A percentile compares a stretch with the other conserved stretches of the same genome.
Conservation (phyloP, 2,329 filamentous ascomycete genomes). For the Fulvia fulva region DNA sequence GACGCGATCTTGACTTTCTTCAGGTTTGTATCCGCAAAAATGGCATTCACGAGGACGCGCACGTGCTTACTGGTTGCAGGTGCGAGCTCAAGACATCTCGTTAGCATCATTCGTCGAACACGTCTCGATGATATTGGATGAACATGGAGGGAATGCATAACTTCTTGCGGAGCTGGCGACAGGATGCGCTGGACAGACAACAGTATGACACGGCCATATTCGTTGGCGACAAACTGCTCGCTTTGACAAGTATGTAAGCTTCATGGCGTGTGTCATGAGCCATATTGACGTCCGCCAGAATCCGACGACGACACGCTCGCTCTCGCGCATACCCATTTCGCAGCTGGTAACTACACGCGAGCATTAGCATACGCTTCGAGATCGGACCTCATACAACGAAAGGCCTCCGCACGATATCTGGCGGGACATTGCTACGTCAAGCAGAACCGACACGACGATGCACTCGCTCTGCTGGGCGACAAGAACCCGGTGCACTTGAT, state of each 20-base stretch:
- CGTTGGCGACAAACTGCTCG: conserved; percentile 93
- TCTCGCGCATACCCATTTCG: conserved; percentile 97
- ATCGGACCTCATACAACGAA: conserved; percentile 76
- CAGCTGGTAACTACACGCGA: conserved; percentile 88
- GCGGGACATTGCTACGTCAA: conserved; percentile 93
- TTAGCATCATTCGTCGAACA: conserved; percentile 1
- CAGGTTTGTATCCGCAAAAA: conserved; percentile 10
- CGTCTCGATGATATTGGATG: conserved; percentile 4
- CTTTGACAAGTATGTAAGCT: conserved; percentile 70
- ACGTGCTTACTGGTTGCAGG: conserved; percentile 12
- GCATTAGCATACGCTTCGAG: conserved; percentile 81
- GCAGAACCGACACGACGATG: conserved; percentile 85
- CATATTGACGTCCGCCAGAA: conserved; percentile 50
- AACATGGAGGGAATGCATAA: conserved; percentile 66
- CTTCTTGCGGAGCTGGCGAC: conserved; percentile 89
- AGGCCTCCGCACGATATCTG: conserved; percentile 84
- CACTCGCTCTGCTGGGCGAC: conserved; percentile 79
- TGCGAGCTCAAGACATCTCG: background rate
- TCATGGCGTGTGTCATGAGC: conserved; percentile 7
- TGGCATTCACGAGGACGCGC: background rate
- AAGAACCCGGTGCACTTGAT: conserved; percentile 91
- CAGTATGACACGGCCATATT: conserved; percentile 97
- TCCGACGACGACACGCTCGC: conserved; percentile 93
- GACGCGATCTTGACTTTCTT: conserved; percentile 6
- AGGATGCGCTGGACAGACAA: conserved; percentile 91